These are phyloP conservation scores for Ascochyta fabae DNA, from an alignment of 2,329 filamentous ascomycete genomes.

Conservation along the genomic window DNA sequence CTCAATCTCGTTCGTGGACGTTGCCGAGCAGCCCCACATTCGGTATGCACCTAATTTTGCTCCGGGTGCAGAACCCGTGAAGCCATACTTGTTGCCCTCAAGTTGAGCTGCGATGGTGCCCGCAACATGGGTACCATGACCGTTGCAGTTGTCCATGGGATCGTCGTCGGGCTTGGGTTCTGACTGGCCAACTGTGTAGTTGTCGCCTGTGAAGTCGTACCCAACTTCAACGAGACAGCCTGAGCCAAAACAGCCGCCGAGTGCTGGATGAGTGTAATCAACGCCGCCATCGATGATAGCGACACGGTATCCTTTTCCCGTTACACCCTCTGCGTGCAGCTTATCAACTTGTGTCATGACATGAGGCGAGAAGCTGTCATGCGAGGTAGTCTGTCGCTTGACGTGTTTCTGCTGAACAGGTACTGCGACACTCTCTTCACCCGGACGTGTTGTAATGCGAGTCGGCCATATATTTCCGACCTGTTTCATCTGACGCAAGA, in stretches of 20 bases:
- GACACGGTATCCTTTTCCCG: constrained; percentile 55
- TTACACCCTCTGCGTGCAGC: constrained; percentile 54
- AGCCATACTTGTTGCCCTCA: constrained; percentile 44
- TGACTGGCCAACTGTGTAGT: constrained; percentile 21
- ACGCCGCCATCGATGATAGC: constrained; percentile 53
- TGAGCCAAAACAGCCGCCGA: constrained; percentile 68
- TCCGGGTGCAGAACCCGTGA: constrained; percentile 29
- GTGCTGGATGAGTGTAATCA: constrained; percentile 68
- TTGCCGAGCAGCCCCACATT: constrained; percentile 18
- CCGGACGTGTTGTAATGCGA: constrained; percentile 10
- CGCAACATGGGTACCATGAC: constrained; percentile 62
- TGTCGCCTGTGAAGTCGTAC: constrained; percentile 64
- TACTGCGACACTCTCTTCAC: neutral
- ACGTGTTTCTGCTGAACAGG: neutral
- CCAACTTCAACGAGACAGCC: constrained; percentile 66
- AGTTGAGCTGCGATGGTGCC: constrained; percentile 67
- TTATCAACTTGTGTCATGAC: constrained; percentile 44
- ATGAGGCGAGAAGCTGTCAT: constrained; percentile 37
- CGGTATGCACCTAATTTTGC: constrained; percentile 30
- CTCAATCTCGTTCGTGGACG: constrained; percentile 20
- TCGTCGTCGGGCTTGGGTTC: no score
- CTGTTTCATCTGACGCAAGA: constrained; percentile 1
- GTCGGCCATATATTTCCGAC: constrained; percentile 11
- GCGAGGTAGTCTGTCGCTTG: constrained; percentile 15
- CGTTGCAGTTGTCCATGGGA: constrained; percentile 44